Base-by-base conservation (phyloP, 306 rosid genomes). In the Begonia fuchsioides region DNA sequence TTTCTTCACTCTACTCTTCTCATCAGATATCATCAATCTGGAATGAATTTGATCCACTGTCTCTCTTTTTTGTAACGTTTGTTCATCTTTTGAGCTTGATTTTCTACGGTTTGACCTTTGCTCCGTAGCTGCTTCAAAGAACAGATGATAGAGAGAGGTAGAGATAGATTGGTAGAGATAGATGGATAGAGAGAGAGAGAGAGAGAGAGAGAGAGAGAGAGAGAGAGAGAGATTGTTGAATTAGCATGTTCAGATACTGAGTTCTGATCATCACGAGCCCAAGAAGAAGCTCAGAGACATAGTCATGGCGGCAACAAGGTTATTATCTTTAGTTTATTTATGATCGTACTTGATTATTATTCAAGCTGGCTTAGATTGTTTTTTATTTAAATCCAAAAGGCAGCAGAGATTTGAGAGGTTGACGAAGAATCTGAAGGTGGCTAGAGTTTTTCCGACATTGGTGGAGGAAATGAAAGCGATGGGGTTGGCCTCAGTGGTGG, bases 401-500 rank as follows among this genome's bases (percentile, higher is more conserved):
- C 87, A 92, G 49, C 98, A 85, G 62, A 92, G 96, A 68, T 68
- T 92, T 32, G 86, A 85, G 75, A 85, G 96, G 67, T 81, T 79
- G 26, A 82, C 93, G 15, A 82, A 85, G 78, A 82, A 86, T 67
- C 68, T 92, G 70, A 92, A 85, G 79, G 96, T 92, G 69, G 96
- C 96, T 7, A 82, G 96, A 70, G 93, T 92, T 14, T 92, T 86
- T 53, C 71, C 72, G 15, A 92, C 94, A 45, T 70, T 92, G 40
- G 83, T 92, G 17, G 98, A 92, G 65, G 98, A 86, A 72, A 70
- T 92, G 87, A 92, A 77, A 76, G 98, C 96, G 44, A 92, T 92
- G 98, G 93, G 96, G 53, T 61, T 85, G 6, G 75, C 79, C 45
- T 12, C 81, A 44, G 60, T 26, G 16, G 98, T 79, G 43, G 58